These are phyloP conservation scores for Parietaria judaica DNA, from an alignment of 306 rosid species.

Conservation along the genomic window DNA sequence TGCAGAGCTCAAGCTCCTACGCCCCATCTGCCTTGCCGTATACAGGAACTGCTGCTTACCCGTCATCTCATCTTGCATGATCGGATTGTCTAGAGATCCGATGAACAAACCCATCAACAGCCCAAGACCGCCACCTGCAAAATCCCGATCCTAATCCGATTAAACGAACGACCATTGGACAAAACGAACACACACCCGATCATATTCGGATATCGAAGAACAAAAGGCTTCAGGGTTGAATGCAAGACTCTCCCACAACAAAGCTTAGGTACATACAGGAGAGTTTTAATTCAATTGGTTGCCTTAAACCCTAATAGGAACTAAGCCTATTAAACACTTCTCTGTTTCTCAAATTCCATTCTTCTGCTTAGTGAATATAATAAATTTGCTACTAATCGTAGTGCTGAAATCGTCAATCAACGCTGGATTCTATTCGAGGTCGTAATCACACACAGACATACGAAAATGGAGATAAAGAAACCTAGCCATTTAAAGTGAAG, in stretches of 20 bases:
- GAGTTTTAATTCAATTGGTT: too few species aligned
- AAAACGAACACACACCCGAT: not conserved
- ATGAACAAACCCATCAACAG: constrained; percentile 81
- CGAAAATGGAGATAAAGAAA: not conserved
- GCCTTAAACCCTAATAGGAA: too few species aligned
- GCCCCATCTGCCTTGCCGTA: constrained; percentile 92
- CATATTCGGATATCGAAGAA: not conserved
- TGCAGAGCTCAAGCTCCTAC: constrained; percentile 80
- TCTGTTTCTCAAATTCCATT: not conserved
- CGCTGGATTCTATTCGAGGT: too few species aligned
- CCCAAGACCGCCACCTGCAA: constrained; percentile 90
- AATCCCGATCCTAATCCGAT: not conserved
- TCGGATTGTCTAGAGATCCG: constrained; percentile 69
- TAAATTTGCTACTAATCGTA: too few species aligned
- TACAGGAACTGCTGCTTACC: constrained; percentile 57
- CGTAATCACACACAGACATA: too few species aligned
- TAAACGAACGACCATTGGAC: too few species aligned
- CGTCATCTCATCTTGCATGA: constrained; percentile 71
- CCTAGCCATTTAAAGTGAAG: constrained; percentile 1
- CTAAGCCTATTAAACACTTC: not conserved
- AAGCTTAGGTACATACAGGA: not conserved
- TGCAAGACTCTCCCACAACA: not conserved
- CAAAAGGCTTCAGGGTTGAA: not conserved
- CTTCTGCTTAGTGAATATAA: too few species aligned
- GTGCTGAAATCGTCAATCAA: too few species aligned